Conservation (phyloP, 164 flowering plant species). For the Paratinospora sagittata region DNA sequence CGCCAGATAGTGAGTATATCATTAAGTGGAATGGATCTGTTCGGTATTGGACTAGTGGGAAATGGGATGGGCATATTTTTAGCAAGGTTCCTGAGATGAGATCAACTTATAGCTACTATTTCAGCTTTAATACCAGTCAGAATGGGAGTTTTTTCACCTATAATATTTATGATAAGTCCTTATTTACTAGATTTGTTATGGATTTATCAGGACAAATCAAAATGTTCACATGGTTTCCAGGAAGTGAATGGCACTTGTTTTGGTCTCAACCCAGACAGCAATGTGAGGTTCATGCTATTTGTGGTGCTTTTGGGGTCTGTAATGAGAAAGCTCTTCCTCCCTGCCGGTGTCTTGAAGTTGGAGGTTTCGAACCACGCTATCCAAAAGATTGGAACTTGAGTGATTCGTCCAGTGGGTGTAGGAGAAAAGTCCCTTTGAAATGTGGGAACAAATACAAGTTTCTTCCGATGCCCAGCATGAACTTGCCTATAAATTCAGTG, state of each 20-base stretch:
- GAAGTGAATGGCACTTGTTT: conserved; percentile 25
- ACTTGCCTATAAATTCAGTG: conserved; percentile 7
- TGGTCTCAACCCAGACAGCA: conserved; percentile 25
- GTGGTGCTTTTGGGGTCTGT: conserved; percentile 26
- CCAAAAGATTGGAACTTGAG: conserved; percentile 15
- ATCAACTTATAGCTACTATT: neutral
- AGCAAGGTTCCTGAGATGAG: neutral
- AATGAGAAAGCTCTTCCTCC: neutral
- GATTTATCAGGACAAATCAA: conserved; percentile 14
- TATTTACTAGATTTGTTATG: conserved; percentile 10
- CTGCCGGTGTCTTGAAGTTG: conserved; percentile 25
- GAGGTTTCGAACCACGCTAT: conserved; percentile 17
- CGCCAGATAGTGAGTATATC: conserved; percentile 3
- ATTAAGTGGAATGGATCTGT: conserved; percentile 13
- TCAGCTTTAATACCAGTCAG: conserved; percentile 11
- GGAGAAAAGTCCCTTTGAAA: conserved; percentile 15
- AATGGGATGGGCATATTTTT: conserved; percentile 10
- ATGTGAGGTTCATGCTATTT: conserved; percentile 24
- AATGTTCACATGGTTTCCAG: conserved; percentile 10
- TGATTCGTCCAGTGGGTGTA: conserved; percentile 25
- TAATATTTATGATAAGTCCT: conserved; percentile 3
- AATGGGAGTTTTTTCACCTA: conserved; percentile 20
- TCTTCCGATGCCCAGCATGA: conserved; percentile 2
- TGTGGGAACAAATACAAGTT: conserved; percentile 17
- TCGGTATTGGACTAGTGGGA: conserved; percentile 17